Evolutionary conservation across 2,329 filamentous ascomycete genomes (phyloP).

Genomic region (Dactylonectria macrodidyma): DNA sequence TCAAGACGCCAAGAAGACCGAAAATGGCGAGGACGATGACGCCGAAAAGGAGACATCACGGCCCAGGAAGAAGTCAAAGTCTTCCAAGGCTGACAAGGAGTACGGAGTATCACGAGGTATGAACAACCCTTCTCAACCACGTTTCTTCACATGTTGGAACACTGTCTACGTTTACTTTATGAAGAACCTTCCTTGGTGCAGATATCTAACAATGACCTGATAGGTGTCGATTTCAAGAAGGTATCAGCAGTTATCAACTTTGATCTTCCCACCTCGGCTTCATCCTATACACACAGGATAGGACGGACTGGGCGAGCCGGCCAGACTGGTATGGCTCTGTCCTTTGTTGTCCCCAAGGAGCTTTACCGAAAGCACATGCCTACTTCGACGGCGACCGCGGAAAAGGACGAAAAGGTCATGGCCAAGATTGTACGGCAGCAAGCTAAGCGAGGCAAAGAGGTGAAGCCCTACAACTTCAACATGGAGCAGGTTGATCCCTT

Average conservation of each 20-base stretch:
- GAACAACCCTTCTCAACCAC: constrained; percentile 4
- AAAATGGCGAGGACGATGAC: constrained; percentile 40
- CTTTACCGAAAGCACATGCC: constrained; percentile 91
- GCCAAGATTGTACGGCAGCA: constrained; percentile 86
- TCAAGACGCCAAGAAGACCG: constrained; percentile 37
- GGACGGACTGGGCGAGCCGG: constrained; percentile 93
- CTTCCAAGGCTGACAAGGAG: constrained; percentile 80
- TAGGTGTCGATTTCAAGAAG: constrained; percentile 91
- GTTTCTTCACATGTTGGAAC: not conserved
- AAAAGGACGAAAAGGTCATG: constrained; percentile 88
- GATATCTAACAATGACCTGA: constrained; percentile 34
- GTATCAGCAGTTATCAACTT: constrained; percentile 97
- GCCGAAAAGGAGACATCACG: constrained; percentile 50
- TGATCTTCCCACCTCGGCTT: constrained; percentile 88
- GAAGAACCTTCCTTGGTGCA: not conserved
- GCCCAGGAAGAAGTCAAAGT: constrained; percentile 59
- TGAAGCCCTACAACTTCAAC: constrained; percentile 94
- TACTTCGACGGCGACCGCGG: constrained; percentile 81
- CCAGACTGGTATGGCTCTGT: constrained; percentile 94
- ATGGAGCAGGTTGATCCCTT: constrained; percentile 95
- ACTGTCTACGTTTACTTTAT: not conserved
- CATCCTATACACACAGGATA: constrained; percentile 97
- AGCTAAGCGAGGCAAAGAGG: constrained; percentile 81
- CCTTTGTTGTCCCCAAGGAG: constrained; percentile 88
- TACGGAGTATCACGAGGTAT: constrained; percentile 92